phyloP scores from a whole-genome alignment of 441 rosid genomes.

The Pelargonium australe region DNA sequence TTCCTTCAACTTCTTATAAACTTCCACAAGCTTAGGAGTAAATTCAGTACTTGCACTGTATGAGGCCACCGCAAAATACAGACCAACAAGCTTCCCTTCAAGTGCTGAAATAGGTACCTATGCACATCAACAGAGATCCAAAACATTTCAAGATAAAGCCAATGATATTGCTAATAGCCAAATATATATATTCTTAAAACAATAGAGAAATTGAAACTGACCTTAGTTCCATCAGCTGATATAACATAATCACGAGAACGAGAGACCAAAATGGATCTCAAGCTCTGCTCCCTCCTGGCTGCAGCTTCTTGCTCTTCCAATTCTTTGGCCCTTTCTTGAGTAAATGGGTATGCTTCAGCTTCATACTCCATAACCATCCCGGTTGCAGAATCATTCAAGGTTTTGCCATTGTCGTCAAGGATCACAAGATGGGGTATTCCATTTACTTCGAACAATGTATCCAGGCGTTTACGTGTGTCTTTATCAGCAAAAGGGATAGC shows the following conservation, averaged over 20 bases:
- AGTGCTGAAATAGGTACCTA: constrained; percentile 57
- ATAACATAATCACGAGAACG: constrained; percentile 49
- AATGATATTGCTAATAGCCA: not conserved
- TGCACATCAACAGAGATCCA: constrained; percentile 15
- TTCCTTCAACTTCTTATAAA: constrained; percentile 52
- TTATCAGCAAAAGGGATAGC: constrained; percentile 63
- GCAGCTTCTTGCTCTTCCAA: constrained; percentile 50
- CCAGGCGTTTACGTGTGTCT: constrained; percentile 37
- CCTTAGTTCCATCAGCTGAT: constrained; percentile 47
- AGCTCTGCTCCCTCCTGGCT: constrained; percentile 47
- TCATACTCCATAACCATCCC: constrained; percentile 47
- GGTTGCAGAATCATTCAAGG: constrained; percentile 41
- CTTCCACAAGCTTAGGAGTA: constrained; percentile 45
- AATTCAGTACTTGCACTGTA: constrained; percentile 31
- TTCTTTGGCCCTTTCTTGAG: constrained; percentile 43
- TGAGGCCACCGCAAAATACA: constrained; percentile 41
- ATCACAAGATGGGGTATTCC: constrained; percentile 69
- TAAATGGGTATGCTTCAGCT: constrained; percentile 56
- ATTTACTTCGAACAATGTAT: constrained; percentile 39
- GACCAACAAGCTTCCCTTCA: constrained; percentile 58
- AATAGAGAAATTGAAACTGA: constrained; percentile 15
- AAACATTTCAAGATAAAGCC: constrained; percentile 1
- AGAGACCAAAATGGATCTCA: constrained; percentile 44
- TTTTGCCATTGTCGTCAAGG: constrained; percentile 44
- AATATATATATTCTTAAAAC: not conserved